Evolutionary conservation across 2,329 filamentous ascomycete species (phyloP), one percentile per base, ranked within the genome.

Genomic region (Venturia aucupariae): DNA sequence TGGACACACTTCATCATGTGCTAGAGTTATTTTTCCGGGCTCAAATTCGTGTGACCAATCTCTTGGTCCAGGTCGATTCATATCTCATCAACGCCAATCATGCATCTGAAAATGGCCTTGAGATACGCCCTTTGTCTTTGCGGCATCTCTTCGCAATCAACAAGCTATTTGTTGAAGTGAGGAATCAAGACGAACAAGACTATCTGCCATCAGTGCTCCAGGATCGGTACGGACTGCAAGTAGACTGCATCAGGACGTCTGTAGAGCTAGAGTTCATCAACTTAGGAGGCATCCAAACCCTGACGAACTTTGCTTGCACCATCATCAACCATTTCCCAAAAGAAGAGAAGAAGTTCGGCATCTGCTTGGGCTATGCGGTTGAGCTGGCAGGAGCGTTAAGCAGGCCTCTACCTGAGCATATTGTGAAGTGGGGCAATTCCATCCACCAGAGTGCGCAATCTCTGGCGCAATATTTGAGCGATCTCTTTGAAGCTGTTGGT

Each of bases 31-130:
- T 46, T 30, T 63, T 48, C 17, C 35, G 24, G 19, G 35, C 61
- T 15, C 39, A 61, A 42, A 30, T 57, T n/a, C 27, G 27, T 35
- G 15, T 57, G 27, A 24, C 30, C 51, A 57, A 57, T 22, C 51
- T 32, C 15, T 19, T 57, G 30, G 6, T 57, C 30, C 60, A 64
- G 46, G 51, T 64, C 60, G 64, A 65, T 44, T 57, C 51, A 32
- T 30, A 15, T 27, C 10, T 57, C 30, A 46, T 44, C 24, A 24
- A 44, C 2, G 35, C n/a, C 17, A 38, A 46, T 38, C 24, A 62
- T 62, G 41, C 39, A 4, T 38, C 60, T 42, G 32, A 6, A 19
- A 42, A 22, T 17, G 41, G n/a, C 22, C 42, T 30, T n/a, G 32
- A 48, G 24, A 24, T 62, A 13, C 38, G 38, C 6, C 60, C 44